These are phyloP conservation scores for Pseudozyma thailandica DNA, from an alignment of 1,284 basidiomycete genomes.

Conservation along the genomic window DNA sequence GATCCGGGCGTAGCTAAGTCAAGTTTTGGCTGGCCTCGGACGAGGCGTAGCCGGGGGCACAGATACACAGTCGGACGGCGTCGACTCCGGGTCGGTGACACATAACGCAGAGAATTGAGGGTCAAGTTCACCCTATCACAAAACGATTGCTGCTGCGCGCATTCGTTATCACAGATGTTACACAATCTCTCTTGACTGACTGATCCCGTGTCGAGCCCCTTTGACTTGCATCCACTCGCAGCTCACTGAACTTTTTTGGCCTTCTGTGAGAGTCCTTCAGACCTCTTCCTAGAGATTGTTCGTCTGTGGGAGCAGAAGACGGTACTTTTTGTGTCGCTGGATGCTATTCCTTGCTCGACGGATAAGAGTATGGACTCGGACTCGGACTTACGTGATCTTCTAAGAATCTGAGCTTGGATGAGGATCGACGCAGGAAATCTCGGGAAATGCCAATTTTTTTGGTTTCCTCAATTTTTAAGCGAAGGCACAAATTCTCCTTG, in stretches of 20 bases:
- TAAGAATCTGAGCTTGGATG: not conserved
- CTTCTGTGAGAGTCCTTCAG: too few species aligned
- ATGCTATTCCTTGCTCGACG: too few species aligned
- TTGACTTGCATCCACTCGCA: too few species aligned
- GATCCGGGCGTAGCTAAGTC: conserved; percentile 22
- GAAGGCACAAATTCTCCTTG: conserved; percentile 19
- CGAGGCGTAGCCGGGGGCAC: not conserved
- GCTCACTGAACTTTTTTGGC: too few species aligned
- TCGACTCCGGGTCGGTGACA: not conserved
- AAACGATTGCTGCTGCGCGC: not conserved
- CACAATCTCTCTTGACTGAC: too few species aligned
- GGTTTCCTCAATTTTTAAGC: conserved; percentile 6
- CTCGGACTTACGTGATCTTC: not conserved
- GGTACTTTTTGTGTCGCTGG: too few species aligned
- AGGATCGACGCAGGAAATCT: not conserved
- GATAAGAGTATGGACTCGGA: too few species aligned
- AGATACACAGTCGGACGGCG: conserved; percentile 9
- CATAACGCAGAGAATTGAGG: not conserved
- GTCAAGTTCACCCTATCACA: too few species aligned
- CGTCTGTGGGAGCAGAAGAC: too few species aligned
- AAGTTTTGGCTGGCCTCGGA: not conserved
- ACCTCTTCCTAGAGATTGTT: too few species aligned
- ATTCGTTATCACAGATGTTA: not conserved
- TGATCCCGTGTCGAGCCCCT: too few species aligned
- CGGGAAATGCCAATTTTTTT: not conserved